A percentile compares a stretch with the other conserved stretches of the same genome.
These are phyloP conservation scores for Lomentospora prolificans DNA, from an alignment of 2,329 filamentous ascomycete genomes.

Conservation along the genomic window DNA sequence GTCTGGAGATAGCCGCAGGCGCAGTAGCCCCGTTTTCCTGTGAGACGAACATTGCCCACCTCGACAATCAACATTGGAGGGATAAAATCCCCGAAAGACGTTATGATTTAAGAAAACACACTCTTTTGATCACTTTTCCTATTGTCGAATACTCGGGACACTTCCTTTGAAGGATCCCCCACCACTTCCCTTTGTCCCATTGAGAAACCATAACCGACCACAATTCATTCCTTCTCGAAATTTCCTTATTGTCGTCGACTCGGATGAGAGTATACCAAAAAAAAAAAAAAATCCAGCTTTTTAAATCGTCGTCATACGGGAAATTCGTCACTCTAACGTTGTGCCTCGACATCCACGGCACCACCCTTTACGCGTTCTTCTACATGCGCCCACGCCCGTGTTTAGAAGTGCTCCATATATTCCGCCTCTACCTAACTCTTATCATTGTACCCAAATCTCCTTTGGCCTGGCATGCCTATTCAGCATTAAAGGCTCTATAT, in stretches of 20 bases:
- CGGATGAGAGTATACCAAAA: slow-evolving; percentile 10
- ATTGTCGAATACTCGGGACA: slow-evolving; percentile 1
- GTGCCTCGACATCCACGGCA: too few relatives aligned
- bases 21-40: slow-evolving; percentile 8
- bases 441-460: too few relatives aligned
- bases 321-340: neutral
- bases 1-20: slow-evolving; percentile 40
- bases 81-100: neutral
- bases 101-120: slow-evolving; percentile 2
- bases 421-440: too few relatives aligned
- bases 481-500: too few relatives aligned
- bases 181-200: too few relatives aligned
- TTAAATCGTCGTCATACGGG: neutral
- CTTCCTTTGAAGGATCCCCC: too few relatives aligned
- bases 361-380: too few relatives aligned
- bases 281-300: neutral
- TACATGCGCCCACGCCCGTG: neutral
- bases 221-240: slow-evolving; percentile 7
- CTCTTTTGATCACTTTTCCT: slow-evolving; percentile 1
- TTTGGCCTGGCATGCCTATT: too few relatives aligned
- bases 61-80: too few relatives aligned
- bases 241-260: slow-evolving; percentile 10
- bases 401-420: too few relatives aligned
- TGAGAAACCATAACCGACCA: slow-evolving; percentile 3
- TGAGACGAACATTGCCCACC: slow-evolving; percentile 2